Conservation (phyloP, 1,139 yeast genomes). For the Sugiyamaella sp. region DNA sequence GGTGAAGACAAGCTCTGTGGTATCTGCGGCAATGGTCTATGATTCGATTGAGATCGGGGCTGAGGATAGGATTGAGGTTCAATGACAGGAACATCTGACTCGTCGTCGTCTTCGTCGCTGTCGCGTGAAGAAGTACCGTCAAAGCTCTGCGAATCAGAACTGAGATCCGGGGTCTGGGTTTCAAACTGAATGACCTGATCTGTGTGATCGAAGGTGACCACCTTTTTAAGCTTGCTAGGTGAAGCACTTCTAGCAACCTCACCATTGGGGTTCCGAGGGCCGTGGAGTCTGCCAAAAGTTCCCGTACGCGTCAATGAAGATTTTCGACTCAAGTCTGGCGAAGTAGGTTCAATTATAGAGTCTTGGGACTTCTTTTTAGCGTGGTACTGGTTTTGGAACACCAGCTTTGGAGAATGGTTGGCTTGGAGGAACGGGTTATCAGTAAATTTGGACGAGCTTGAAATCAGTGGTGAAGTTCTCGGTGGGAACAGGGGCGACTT, state of each 20-base stretch:
- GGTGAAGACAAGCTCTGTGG: conserved; percentile 25
- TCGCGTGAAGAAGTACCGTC: conserved; percentile 19
- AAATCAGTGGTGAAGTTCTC: conserved; percentile 19
- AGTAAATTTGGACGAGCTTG: conserved; percentile 22
- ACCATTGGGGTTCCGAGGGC: conserved; percentile 36
- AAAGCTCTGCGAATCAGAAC: conserved; percentile 35
- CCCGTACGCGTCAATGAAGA: conserved; percentile 34
- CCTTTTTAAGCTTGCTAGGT: conserved; percentile 36
- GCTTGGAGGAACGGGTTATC: conserved; percentile 31
- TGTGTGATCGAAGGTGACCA: conserved; percentile 42
- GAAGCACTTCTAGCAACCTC: conserved; percentile 13
- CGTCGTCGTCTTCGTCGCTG: conserved; percentile 29
- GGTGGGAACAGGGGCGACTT: conserved; percentile 21
- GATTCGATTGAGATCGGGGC: conserved; percentile 7
- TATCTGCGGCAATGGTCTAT: conserved; percentile 34
- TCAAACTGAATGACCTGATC: conserved; percentile 50
- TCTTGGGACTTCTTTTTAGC: neutral
- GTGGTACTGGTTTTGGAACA: conserved; percentile 12
- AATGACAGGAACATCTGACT: conserved; percentile 32
- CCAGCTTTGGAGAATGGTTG: conserved; percentile 22
- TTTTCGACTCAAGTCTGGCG: conserved; percentile 15
- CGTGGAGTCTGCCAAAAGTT: conserved; percentile 38
- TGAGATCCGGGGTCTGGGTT: conserved; percentile 45
- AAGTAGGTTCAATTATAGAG: conserved; percentile 4
- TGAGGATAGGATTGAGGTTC: conserved; percentile 27